Conservation (phyloP, 352 stramenopile genomes). For the Pythium sukuiense region DNA sequence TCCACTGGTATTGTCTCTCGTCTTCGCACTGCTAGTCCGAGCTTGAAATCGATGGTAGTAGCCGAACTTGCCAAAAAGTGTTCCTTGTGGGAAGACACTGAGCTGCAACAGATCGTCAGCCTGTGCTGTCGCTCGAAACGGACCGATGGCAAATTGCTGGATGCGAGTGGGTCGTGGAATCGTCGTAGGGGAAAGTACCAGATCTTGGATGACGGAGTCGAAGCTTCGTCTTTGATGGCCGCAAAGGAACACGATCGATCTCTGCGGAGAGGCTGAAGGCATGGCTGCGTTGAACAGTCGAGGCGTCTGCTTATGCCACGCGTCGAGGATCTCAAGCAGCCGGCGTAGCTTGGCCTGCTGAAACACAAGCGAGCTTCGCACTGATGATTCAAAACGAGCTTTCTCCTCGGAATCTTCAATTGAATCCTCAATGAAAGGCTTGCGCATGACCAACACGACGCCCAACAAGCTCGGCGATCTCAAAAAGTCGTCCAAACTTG, state of each 20-base stretch:
- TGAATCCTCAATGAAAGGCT: slow-evolving; percentile 50
- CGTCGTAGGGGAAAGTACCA: neutral
- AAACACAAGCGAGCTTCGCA: slow-evolving; percentile 43
- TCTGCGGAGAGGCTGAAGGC: neutral
- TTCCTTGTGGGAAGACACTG: slow-evolving; percentile 28
- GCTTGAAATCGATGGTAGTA: slow-evolving; percentile 28
- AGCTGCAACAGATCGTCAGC: neutral
- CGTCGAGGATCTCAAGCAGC: slow-evolving; percentile 41
- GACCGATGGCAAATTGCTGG: slow-evolving; percentile 26
- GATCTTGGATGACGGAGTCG: slow-evolving; percentile 23
- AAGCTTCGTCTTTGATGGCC: slow-evolving; percentile 26
- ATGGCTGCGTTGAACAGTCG: neutral
- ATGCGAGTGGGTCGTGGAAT: neutral
- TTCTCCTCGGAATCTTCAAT: slow-evolving; percentile 47
- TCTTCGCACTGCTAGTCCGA: neutral
- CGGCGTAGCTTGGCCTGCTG: slow-evolving; percentile 38
- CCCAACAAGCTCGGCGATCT: slow-evolving; percentile 32
- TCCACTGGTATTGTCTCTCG: neutral
- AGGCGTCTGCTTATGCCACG: slow-evolving; percentile 28
- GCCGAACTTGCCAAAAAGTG: slow-evolving; percentile 13
- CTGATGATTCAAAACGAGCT: slow-evolving; percentile 33
- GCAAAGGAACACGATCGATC: slow-evolving; percentile 16
- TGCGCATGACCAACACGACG: slow-evolving; percentile 38
- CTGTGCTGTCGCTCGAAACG: slow-evolving; percentile 4
- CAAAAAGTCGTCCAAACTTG: slow-evolving; percentile 35